Evolutionary conservation across 768 basidiomycete genomes (phyloP).

Genomic region (Termitomyces sp.): DNA sequence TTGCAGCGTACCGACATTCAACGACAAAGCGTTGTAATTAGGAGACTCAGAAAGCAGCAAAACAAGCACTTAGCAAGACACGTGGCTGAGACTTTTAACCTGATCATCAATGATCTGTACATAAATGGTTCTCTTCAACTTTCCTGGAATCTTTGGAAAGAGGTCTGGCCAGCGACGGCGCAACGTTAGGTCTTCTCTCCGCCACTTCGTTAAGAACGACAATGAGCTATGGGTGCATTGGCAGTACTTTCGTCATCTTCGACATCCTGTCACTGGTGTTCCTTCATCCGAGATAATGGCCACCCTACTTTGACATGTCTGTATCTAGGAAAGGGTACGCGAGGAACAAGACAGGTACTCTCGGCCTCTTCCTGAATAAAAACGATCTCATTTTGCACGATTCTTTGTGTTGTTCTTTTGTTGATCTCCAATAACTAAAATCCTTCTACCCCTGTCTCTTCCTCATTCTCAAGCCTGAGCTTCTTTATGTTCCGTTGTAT

Average conservation of each 20-base stretch:
- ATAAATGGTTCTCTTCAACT: too few relatives aligned
- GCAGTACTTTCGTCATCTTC: background rate
- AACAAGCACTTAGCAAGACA: background rate
- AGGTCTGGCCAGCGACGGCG: background rate
- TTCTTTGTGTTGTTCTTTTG: background rate
- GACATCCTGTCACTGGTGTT: background rate
- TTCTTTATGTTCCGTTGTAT: background rate
- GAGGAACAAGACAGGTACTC: background rate
- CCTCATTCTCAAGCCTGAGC: background rate
- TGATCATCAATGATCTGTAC: background rate
- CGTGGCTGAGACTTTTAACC: background rate
- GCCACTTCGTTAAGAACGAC: background rate
- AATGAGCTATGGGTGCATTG: background rate
- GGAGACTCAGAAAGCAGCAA: background rate
- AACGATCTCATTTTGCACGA: background rate
- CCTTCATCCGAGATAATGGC: background rate
- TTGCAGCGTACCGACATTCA: constrained; percentile 24
- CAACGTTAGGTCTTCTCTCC: background rate
- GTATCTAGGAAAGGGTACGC: background rate
- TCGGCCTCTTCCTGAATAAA: background rate
- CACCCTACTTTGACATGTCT: background rate
- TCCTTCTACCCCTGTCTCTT: background rate
- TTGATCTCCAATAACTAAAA: background rate
- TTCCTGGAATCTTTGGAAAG: background rate
- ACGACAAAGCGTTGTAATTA: constrained; percentile 3